These are phyloP conservation scores for Tricholoma sp. DNA, from an alignment of 768 basidiomycete genomes.

Conservation along the genomic window DNA sequence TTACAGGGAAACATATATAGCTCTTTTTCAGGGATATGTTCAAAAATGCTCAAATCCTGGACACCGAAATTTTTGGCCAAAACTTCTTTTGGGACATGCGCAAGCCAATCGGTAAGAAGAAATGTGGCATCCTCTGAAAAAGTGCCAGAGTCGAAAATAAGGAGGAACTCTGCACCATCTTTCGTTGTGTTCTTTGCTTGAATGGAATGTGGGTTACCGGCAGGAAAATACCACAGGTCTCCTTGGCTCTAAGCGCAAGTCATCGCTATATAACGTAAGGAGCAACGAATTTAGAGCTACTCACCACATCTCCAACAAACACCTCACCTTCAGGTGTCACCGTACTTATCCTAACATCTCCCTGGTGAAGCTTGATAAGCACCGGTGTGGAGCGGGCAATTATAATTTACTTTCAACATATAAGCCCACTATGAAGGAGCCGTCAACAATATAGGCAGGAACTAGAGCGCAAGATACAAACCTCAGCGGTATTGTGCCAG, in stretches of 20 bases:
- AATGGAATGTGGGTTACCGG: slow-evolving; percentile 51
- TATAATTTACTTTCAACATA: slow-evolving; percentile 35
- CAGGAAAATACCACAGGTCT: slow-evolving; percentile 58
- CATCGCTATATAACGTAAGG: not conserved
- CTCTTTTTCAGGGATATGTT: slow-evolving; percentile 47
- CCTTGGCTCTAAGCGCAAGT: slow-evolving; percentile 17
- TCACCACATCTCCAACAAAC: slow-evolving; percentile 49
- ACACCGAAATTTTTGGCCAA: slow-evolving; percentile 62
- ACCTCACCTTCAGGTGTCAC: slow-evolving; percentile 47
- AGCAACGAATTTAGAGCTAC: slow-evolving; percentile 11
- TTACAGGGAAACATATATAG: slow-evolving; percentile 48
- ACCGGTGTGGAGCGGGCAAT: not conserved
- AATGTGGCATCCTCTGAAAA: slow-evolving; percentile 61
- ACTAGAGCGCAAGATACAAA: slow-evolving; percentile 7
- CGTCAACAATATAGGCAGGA: not conserved
- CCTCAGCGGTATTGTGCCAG: slow-evolving; percentile 51
- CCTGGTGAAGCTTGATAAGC: slow-evolving; percentile 18
- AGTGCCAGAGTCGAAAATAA: slow-evolving; percentile 35
- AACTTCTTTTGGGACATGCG: slow-evolving; percentile 46
- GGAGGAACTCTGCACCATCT: slow-evolving; percentile 49
- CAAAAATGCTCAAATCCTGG: slow-evolving; percentile 36
- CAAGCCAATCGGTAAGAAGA: slow-evolving; percentile 60
- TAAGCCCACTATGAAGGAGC: slow-evolving; percentile 42
- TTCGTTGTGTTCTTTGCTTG: slow-evolving; percentile 45
- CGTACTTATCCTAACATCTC: slow-evolving; percentile 43